A percentile compares a stretch with the other conserved stretches of the same genome.
These are phyloP conservation scores for Raffaelea deltoideospora DNA, from an alignment of 2,329 filamentous ascomycete species.

Conservation along the genomic window DNA sequence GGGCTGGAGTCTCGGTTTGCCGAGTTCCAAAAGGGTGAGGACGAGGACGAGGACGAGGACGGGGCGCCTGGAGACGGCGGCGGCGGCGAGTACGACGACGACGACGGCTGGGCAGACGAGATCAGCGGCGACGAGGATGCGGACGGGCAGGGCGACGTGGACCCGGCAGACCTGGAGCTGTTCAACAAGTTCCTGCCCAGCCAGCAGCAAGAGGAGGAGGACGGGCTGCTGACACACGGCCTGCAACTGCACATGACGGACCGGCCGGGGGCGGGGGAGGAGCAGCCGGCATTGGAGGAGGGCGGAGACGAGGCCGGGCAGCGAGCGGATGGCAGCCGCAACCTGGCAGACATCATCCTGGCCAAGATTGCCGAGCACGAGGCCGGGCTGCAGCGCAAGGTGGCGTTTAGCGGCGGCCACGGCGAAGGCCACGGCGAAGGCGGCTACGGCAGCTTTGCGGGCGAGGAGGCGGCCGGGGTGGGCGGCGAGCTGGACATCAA, in stretches of 20 bases:
- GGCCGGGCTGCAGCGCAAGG: conserved; percentile 24
- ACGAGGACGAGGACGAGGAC: conserved; percentile 40
- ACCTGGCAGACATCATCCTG: conserved; percentile 83
- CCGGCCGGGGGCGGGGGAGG: neutral
- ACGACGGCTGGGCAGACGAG: conserved; percentile 64
- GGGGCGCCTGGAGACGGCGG: conserved; percentile 26
- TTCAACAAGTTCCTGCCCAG: conserved; percentile 82
- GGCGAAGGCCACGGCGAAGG: neutral
- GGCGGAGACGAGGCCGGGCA: conserved; percentile 24
- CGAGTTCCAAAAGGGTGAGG: too few relatives aligned
- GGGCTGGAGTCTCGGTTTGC: conserved; percentile 66
- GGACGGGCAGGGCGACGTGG: conserved; percentile 71
- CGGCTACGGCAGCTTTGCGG: conserved; percentile 46
- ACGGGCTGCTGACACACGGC: conserved; percentile 53
- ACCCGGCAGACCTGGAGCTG: conserved; percentile 74
- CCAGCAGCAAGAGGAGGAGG: conserved; percentile 53
- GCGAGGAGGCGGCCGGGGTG: too few relatives aligned
- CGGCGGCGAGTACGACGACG: conserved; percentile 31
- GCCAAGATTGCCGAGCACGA: conserved; percentile 91
- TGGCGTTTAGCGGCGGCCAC: neutral
- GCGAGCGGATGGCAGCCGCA: conserved; percentile 33
- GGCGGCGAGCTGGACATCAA: conserved; percentile 66
- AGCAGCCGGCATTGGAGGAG: conserved; percentile 22
- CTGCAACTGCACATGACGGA: conserved; percentile 7
- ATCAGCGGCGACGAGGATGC: conserved; percentile 56